Evolutionary conservation across 371 early-diverging fungal species (phyloP), one percentile per base, ranked within the genome.

Genomic region (Paraphysoderma sedebokerense): DNA sequence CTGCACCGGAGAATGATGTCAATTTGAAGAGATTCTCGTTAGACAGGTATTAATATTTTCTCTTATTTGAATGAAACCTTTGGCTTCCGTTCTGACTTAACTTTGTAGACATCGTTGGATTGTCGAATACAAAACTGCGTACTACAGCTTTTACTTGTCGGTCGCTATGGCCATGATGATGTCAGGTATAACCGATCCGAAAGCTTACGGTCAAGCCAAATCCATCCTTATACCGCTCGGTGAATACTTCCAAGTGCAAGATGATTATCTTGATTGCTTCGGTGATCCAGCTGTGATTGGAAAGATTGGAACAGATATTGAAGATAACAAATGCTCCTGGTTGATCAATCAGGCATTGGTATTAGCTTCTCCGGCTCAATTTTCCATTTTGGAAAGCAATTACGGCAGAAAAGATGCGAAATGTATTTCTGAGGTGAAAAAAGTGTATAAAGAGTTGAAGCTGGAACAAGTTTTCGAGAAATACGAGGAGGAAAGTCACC

Each of bases 281-380:
- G 92, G 87, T 48, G 70, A 76, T 27, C 93, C 96, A 8, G 80
- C 74, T 48, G 70, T 82, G 27, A 92, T 92, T 59, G 95, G 95
- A 59, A 98, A 98, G 75, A 86, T 96, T 54, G 95, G 93, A 42
- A 98, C 96, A 27, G 98, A 98, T 63, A 92, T 98, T 44, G 79
- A 89, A 67, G 97, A 95, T 62, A 92, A 90, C 79, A 98, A 98
- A 74, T 95, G 97, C 65, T 87, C 88, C 29, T 98, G 97, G 96
- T 71, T 93, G 55, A 79, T 97, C 55, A 81, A 82, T 59, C 82
- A 86, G 68, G 96, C 96, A 8, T 70, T 96, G 38, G 70, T 64
- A 51, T 67, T 61, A 50, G 81, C 77, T 37, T 70, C 62, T 17
- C 59, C 80, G 29, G 89, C 82, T 52, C 93, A 93, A 68, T 78